Evolutionary conservation across 257 asterid genomes (phyloP).

Genomic region (Eucommia ulmoides): DNA sequence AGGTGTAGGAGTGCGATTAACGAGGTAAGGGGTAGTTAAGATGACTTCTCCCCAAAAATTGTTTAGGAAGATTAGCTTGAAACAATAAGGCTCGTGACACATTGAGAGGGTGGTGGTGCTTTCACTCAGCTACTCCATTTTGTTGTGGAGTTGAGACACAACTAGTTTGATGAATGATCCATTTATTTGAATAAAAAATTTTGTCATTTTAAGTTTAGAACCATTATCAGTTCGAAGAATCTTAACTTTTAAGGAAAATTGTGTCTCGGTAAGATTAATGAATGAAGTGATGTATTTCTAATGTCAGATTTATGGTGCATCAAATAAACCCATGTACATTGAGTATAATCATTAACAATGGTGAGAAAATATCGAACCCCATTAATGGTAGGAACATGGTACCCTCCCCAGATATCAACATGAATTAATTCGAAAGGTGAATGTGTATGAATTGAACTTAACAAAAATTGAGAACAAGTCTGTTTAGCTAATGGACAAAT

Average conservation of each 20-base stretch:
- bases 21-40: background rate
- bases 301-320: background rate
- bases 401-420: background rate
- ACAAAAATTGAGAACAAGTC: background rate
- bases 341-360: background rate
- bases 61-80: background rate
- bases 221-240: background rate
- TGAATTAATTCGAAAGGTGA: constrained; percentile 1
- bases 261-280: background rate
- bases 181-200: too few species aligned
- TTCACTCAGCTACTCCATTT: background rate
- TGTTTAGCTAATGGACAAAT: constrained; percentile 8
- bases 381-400: background rate
- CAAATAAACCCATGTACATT: background rate
- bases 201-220: background rate
- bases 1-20: background rate
- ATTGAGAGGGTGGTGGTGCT: background rate
- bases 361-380: background rate
- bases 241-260: background rate
- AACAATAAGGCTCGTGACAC: background rate
- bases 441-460: background rate
- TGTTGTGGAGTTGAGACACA: background rate
- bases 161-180: background rate
- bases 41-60: background rate
- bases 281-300: background rate